phyloP scores from a whole-genome alignment of 2,329 filamentous ascomycete genomes.

The Claviceps fusiformis region DNA sequence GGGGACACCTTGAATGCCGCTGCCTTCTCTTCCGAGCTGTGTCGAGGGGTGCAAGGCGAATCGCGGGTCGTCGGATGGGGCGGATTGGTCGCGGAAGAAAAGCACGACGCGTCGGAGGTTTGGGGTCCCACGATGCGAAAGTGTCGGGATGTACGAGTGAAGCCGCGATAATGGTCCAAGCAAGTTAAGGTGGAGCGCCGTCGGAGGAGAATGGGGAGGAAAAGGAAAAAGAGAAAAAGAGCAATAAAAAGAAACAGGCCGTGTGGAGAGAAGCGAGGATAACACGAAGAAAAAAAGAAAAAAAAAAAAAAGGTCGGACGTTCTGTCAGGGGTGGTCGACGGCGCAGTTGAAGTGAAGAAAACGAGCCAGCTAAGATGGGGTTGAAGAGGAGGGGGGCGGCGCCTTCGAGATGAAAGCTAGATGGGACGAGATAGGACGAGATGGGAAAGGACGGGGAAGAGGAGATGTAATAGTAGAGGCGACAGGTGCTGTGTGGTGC shows the following conservation, averaged over 20 bases:
- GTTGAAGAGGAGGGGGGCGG: neutral
- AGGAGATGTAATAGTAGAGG: neutral
- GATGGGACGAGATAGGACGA: constrained; percentile 3
- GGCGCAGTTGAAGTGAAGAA: neutral
- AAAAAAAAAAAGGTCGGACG: neutral
- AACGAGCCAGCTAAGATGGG: neutral
- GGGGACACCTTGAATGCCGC: neutral
- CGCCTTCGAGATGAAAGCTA: constrained; percentile 1
- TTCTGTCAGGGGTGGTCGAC: neutral
- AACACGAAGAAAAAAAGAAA: neutral
- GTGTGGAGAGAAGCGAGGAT: neutral
- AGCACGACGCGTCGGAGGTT: constrained; percentile 4
- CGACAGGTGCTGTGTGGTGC: neutral
- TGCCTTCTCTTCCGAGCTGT: neutral
- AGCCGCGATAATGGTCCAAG: neutral
- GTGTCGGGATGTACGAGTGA: neutral
- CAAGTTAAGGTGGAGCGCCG: neutral
- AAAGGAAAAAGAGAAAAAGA: too few relatives aligned
- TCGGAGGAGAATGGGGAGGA: too few relatives aligned
- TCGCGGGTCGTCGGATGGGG: neutral
- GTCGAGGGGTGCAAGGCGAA: constrained; percentile 1
- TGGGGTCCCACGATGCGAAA: neutral
- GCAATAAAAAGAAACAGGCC: neutral
- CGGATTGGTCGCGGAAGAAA: constrained; percentile 1
- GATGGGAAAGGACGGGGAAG: constrained; percentile 3